These are phyloP conservation scores for Leonotis leonurus DNA, from an alignment of 257 asterid species.

Conservation along the genomic window DNA sequence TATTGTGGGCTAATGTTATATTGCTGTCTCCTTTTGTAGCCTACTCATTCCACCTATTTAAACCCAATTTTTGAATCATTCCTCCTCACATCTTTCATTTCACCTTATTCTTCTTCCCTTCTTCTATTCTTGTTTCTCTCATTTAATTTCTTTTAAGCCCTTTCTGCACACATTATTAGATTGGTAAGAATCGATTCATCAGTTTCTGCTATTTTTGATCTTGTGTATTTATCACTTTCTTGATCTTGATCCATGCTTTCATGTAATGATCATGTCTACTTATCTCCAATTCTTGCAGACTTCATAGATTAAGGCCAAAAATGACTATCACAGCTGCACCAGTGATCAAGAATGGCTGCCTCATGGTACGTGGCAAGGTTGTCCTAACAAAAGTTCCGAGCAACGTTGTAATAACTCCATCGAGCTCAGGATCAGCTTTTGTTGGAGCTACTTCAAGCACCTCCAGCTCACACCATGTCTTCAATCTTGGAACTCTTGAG, in stretches of 20 bases:
- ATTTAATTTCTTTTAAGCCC: background rate
- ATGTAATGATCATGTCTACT: background rate
- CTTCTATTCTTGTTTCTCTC: background rate
- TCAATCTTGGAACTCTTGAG: slow-evolving; percentile 49
- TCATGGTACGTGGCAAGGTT: slow-evolving; percentile 49
- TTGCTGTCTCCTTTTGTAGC: slow-evolving; percentile 9
- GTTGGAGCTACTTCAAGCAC: slow-evolving; percentile 36
- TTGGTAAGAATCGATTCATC: slow-evolving; percentile 2
- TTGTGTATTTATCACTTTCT: background rate
- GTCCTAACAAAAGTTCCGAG: slow-evolving; percentile 33
- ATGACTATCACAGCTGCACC: slow-evolving; percentile 57
- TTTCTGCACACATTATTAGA: background rate
- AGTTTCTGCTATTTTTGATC: background rate
- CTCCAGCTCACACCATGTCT: slow-evolving; percentile 38
- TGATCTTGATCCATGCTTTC: background rate
- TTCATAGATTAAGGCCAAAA: background rate
- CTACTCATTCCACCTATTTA: slow-evolving; percentile 26
- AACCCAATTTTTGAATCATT: slow-evolving; percentile 9
- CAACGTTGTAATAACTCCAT: slow-evolving; percentile 36
- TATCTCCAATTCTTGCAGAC: slow-evolving; percentile 13
- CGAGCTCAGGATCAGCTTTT: slow-evolving; percentile 40
- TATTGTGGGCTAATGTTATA: background rate
- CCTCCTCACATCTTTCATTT: slow-evolving; percentile 21
- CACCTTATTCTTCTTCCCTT: background rate
- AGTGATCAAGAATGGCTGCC: slow-evolving; percentile 38